Evolutionary conservation across 1,284 basidiomycete genomes (phyloP), one percentile per base, ranked within the genome.

Genomic region (Tylopilus orsonianus): DNA sequence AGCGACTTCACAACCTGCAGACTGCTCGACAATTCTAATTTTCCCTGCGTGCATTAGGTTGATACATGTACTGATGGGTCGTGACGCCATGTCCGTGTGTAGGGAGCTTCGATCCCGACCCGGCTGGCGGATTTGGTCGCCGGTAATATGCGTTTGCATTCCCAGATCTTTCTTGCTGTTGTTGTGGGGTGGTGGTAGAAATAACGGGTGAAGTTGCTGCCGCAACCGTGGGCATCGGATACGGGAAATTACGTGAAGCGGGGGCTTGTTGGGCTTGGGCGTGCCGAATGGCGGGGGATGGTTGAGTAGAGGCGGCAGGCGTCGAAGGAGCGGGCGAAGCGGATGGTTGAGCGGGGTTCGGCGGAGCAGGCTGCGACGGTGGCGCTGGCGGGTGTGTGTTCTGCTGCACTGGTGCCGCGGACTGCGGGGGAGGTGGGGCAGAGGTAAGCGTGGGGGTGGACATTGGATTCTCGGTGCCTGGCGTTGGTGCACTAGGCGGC

Each of bases 181-280:
- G 64, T 8, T 64, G 59, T n/a, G 60, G 59, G 12, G 64, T 33
- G 12, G 50, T 56, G 24, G 63, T 54, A 6, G 65, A 50, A 8
- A 74, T 66, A 14, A 73, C 70, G 9, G 73, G 71, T 14, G 68
- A 70, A 0, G 71, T 74, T 42, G 61, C 54, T 23, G 66, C 70
- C 8, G 73, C 71, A 29, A 75, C 71, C 0, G 71, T 73, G 5
- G 71, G 71, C 71, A 73, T 72, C 8, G 77, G 76, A 67, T 75
- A 78, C 6, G 77, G 74, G 43, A 77, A 58, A 39, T 50, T 52
- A 14, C 56, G 55, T 12, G 70, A 56, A 10, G 61, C 52, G 16
- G 62, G 54, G 5, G 62, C 45, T 55, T 54, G 59, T 14, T 62
- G 70, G 30, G 66, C 49, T 23, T 67, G 62, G 4, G 62, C 62